phyloP scores from a whole-genome alignment of 164 flowering plant species.

The Macadamia integrifolia region DNA sequence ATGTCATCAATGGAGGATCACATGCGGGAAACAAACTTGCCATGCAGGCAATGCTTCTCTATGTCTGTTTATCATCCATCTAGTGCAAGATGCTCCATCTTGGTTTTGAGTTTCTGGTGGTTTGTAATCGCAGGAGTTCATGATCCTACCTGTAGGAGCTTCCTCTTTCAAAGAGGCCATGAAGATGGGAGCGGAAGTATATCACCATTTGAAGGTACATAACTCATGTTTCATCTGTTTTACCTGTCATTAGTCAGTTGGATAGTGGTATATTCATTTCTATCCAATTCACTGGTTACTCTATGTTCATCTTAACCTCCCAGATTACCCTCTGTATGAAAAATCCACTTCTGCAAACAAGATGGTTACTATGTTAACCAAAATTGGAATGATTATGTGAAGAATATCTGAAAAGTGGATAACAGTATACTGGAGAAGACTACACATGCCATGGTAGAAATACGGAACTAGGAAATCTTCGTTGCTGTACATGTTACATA shows the following conservation, averaged over 20 bases:
- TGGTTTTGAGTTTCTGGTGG: conserved; percentile 9
- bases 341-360: background rate
- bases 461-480: no score
- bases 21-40: conserved; percentile 96
- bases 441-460: no score
- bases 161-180: conserved; percentile 84
- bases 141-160: conserved; percentile 91
- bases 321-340: background rate
- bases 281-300: background rate
- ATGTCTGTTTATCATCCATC: background rate
- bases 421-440: no score
- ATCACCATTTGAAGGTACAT: conserved; percentile 71
- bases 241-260: background rate
- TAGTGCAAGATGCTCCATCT: background rate
- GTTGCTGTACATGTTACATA: no score
- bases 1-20: conserved; percentile 93
- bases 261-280: background rate
- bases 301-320: background rate
- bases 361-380: no score
- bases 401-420: no score
- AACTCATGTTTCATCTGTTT: background rate
- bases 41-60: conserved; percentile 55
- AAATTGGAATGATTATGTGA: no score
- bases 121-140: conserved; percentile 59
- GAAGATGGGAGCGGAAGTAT: conserved; percentile 98